Evolutionary conservation across 2,329 filamentous ascomycete genomes (phyloP).

Genomic region (Akanthomyces uredinophilus): DNA sequence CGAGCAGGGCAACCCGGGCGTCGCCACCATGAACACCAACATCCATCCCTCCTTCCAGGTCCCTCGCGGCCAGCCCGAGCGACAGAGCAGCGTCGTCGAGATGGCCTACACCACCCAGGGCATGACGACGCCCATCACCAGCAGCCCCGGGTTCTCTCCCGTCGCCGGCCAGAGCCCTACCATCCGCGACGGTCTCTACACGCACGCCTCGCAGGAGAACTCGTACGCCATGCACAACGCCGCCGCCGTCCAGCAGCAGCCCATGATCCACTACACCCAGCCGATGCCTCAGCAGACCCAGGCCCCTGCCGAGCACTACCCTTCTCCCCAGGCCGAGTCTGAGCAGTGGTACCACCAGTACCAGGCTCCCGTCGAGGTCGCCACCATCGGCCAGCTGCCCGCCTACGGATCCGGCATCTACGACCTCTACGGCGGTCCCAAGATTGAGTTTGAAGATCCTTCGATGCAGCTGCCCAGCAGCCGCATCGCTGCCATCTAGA

Average conservation of each 20-base stretch:
- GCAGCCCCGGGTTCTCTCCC: constrained; percentile 56
- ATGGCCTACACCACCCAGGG: constrained; percentile 46
- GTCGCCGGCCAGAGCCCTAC: constrained; percentile 49
- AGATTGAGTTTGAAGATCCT: constrained; percentile 54
- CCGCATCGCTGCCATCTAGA: constrained; percentile 51
- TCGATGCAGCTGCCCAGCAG: constrained; percentile 56
- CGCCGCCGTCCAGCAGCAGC: constrained; percentile 42
- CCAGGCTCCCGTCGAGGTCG: constrained; percentile 52
- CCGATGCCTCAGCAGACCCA: constrained; percentile 34
- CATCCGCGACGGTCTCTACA: constrained; percentile 52
- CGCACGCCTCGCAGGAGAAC: constrained; percentile 44
- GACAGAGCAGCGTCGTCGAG: constrained; percentile 36
- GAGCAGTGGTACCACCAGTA: constrained; percentile 55
- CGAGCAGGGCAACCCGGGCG: constrained; percentile 56
- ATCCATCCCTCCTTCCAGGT: constrained; percentile 49
- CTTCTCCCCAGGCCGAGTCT: constrained; percentile 36
- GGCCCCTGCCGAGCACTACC: constrained; percentile 28
- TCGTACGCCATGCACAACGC: constrained; percentile 44
- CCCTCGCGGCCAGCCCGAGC: constrained; percentile 43
- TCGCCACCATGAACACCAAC: constrained; percentile 56
- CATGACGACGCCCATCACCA: constrained; percentile 48
- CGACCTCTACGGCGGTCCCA: constrained; percentile 46
- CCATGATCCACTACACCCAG: constrained; percentile 40
- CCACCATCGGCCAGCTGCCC: constrained; percentile 48
- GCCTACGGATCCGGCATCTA: constrained; percentile 46